phyloP scores from a whole-genome alignment of 805 yeast species.

The Debaryomyces maramus region DNA sequence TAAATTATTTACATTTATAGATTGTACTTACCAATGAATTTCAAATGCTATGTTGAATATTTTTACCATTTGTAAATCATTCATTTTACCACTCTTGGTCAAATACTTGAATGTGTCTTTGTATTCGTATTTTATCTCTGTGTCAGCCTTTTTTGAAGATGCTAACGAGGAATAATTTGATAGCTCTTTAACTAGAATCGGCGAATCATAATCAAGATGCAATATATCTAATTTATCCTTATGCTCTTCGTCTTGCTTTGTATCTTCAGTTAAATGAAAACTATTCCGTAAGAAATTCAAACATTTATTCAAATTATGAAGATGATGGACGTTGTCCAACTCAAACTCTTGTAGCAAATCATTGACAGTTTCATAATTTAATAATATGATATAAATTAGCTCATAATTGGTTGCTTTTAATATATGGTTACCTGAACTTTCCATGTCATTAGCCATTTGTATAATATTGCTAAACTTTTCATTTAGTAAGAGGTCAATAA shows the following conservation, averaged over 20 bases:
- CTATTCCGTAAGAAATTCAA: conserved; percentile 15
- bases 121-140: conserved; percentile 12
- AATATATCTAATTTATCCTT: conserved; percentile 18
- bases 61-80: conserved; percentile 5
- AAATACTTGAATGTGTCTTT: conserved; percentile 22
- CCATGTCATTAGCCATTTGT: conserved; percentile 13
- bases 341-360: conserved; percentile 6
- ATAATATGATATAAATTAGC: conserved; percentile 28
- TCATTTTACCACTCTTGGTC: not conserved
- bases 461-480: conserved; percentile 18
- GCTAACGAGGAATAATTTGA: not conserved
- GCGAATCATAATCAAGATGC: conserved; percentile 29
- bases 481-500: conserved; percentile 19
- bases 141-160: not conserved
- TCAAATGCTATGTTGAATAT: conserved; percentile 7
- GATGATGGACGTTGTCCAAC: conserved; percentile 4
- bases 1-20: not conserved
- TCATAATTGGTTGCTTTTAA: conserved; percentile 29
- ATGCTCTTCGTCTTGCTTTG: conserved; percentile 5
- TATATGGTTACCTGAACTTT: conserved; percentile 17
- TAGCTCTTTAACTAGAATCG: conserved; percentile 19
- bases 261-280: conserved; percentile 19
- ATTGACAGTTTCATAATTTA: conserved; percentile 22
- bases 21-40: not conserved
- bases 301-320: conserved; percentile 16